Conservation (phyloP, 1,284 basidiomycete genomes). For the Neolentinus lepideus region DNA sequence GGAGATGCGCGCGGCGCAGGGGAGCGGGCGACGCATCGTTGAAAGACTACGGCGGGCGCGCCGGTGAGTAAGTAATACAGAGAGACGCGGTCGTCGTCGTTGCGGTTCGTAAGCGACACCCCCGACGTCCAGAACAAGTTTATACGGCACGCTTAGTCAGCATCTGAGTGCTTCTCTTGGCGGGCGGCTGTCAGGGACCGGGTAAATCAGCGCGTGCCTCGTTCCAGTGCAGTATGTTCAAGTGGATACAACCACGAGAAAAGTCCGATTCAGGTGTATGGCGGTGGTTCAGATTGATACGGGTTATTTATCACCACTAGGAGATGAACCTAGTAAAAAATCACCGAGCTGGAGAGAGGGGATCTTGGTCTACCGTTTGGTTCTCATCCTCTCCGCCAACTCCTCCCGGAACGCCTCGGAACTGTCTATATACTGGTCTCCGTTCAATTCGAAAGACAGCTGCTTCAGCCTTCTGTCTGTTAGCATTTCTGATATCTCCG, state of each 20-base stretch:
- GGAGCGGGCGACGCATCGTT: constrained; percentile 9
- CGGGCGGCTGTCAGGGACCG: no score
- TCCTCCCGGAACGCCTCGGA: neutral
- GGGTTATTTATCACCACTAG: no score
- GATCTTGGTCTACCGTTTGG: neutral
- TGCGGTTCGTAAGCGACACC: neutral
- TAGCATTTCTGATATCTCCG: neutral
- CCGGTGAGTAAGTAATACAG: neutral
- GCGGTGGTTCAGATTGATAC: no score
- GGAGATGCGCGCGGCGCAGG: constrained; percentile 17
- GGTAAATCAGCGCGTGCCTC: no score
- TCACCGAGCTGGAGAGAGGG: no score
- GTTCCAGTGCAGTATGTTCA: no score
- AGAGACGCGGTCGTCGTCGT: constrained; percentile 2
- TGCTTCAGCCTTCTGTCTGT: neutral
- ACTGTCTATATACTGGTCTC: neutral
- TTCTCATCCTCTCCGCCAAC: neutral
- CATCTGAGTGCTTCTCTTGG: neutral
- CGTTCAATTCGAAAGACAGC: neutral
- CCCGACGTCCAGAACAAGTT: neutral
- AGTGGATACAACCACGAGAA: no score
- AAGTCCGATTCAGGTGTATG: no score
- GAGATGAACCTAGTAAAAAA: no score
- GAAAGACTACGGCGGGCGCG: neutral
- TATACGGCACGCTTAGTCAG: neutral